These are phyloP conservation scores for Suillus paluster DNA, from an alignment of 768 basidiomycete species.

Conservation along the genomic window DNA sequence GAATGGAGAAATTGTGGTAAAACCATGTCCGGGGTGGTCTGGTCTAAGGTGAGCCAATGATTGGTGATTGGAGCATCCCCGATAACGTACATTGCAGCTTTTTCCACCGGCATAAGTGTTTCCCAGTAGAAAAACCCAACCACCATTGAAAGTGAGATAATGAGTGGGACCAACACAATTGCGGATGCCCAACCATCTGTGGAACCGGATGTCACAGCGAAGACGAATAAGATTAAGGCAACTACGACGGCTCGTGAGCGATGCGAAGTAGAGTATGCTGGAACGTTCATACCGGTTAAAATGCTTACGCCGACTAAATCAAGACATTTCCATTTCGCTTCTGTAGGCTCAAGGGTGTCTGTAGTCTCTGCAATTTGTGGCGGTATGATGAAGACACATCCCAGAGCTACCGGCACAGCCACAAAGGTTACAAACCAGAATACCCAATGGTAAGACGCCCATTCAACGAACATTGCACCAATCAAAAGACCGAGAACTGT, in stretches of 20 bases:
- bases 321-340: constrained; percentile 34
- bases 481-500: constrained; percentile 45
- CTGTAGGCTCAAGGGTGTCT: not conserved
- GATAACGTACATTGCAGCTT: constrained; percentile 45
- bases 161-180: constrained; percentile 47
- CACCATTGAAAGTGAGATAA: constrained; percentile 46
- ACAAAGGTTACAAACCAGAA: constrained; percentile 53
- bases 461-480: constrained; percentile 46
- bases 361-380: constrained; percentile 13
- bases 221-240: constrained; percentile 40
- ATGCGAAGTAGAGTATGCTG: not conserved
- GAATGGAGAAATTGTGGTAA: constrained; percentile 44
- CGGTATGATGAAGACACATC: constrained; percentile 41
- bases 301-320: constrained; percentile 44
- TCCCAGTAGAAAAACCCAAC: constrained; percentile 57
- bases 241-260: constrained; percentile 11
- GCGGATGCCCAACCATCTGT: constrained; percentile 52
- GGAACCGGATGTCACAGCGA: constrained; percentile 49
- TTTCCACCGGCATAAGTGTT: constrained; percentile 39
- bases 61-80: not conserved
- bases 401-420: constrained; percentile 34
- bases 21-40: constrained; percentile 49
- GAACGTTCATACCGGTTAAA: constrained; percentile 36
- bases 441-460: constrained; percentile 50
- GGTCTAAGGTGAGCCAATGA: not conserved